Conservation (phyloP, 1,284 basidiomycete genomes). For the Rhodotorula glutinis region DNA sequence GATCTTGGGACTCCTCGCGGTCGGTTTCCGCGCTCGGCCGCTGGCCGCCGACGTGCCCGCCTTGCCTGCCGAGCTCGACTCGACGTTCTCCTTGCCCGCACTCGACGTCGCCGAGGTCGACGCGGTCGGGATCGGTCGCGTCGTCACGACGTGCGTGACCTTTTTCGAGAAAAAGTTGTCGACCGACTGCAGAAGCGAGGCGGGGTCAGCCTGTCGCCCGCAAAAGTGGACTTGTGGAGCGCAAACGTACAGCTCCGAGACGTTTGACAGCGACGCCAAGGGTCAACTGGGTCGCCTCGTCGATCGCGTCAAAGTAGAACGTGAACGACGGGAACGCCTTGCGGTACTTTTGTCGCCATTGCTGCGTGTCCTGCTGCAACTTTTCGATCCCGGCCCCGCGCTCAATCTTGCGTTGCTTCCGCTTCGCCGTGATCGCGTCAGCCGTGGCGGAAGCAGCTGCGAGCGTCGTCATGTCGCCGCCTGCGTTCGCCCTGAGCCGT, state of each 20-base stretch:
- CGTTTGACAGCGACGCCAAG: constrained; percentile 60
- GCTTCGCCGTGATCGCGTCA: neutral
- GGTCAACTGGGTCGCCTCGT: constrained; percentile 54
- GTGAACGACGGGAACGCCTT: constrained; percentile 76
- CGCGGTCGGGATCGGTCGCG: constrained; percentile 49
- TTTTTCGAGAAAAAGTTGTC: constrained; percentile 82
- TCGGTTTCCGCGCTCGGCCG: constrained; percentile 18
- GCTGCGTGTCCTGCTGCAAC: constrained; percentile 28
- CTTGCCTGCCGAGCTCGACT: constrained; percentile 19
- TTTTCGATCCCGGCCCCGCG: constrained; percentile 27
- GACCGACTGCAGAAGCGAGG: constrained; percentile 57
- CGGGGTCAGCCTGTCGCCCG: constrained; percentile 6
- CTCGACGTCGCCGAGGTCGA: neutral
- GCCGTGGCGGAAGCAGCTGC: constrained; percentile 1
- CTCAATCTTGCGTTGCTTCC: constrained; percentile 6
- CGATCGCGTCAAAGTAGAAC: constrained; percentile 79
- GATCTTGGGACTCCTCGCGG: constrained; percentile 21
- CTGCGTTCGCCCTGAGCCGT: neutral
- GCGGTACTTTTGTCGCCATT: constrained; percentile 79
- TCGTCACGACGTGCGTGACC: constrained; percentile 81
- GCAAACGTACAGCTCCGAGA: constrained; percentile 70
- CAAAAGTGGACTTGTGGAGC: too few relatives aligned
- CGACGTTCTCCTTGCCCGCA: constrained; percentile 44
- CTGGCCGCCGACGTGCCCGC: neutral
- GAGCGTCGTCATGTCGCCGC: neutral